These are phyloP conservation scores for Podila verticillata DNA, from an alignment of 192 early-diverging fungal genomes.

Conservation along the genomic window DNA sequence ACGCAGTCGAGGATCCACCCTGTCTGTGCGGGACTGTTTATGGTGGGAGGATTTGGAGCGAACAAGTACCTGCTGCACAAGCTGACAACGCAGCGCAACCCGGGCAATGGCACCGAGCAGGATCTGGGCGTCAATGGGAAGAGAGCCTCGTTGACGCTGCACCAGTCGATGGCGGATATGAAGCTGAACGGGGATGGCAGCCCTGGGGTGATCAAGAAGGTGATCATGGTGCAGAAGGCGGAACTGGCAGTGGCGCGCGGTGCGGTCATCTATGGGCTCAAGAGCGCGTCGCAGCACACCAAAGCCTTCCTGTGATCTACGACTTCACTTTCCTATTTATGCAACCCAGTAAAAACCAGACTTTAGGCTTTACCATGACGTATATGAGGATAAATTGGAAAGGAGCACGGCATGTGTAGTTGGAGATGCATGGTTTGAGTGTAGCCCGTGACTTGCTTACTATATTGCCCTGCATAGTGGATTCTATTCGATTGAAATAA, in stretches of 20 bases:
- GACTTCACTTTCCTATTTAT: too few relatives aligned
- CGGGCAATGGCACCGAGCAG: background rate
- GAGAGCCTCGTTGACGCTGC: constrained; percentile 5
- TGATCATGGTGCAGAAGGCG: constrained; percentile 46
- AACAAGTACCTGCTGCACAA: constrained; percentile 56
- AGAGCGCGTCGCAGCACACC: constrained; percentile 48
- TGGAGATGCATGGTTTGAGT: too few relatives aligned
- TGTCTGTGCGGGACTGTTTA: constrained; percentile 55
- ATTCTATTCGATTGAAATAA: too few relatives aligned
- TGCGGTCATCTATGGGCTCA: constrained; percentile 53
- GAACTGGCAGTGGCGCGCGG: constrained; percentile 51
- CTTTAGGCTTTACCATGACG: too few relatives aligned
- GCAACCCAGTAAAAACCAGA: too few relatives aligned
- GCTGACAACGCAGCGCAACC: background rate
- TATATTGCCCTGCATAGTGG: too few relatives aligned
- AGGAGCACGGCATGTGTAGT: too few relatives aligned
- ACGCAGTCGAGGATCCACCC: constrained; percentile 41
- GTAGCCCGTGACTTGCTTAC: too few relatives aligned
- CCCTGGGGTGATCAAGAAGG: constrained; percentile 44
- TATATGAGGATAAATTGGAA: too few relatives aligned
- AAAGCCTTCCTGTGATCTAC: constrained; percentile 37
- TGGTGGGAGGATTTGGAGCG: constrained; percentile 63
- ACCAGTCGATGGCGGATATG: constrained; percentile 26
- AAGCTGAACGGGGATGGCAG: constrained; percentile 16
- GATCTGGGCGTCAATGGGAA: background rate